These are phyloP conservation scores for Pichia sp. DNA, from an alignment of 1,139 yeast genomes.

Conservation along the genomic window DNA sequence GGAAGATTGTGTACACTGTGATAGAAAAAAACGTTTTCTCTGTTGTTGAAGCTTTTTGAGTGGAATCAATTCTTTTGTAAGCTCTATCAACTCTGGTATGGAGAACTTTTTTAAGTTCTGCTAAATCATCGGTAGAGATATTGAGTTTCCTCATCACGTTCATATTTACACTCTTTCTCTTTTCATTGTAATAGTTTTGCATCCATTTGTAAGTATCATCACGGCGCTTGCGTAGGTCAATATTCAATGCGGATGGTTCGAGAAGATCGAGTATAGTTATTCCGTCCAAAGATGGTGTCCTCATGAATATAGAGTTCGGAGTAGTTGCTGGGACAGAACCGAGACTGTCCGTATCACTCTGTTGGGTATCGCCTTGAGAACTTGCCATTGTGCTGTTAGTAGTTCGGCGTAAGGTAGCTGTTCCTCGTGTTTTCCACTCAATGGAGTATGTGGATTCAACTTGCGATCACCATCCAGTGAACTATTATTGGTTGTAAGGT, in stretches of 20 bases:
- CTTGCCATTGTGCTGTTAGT: too few species aligned
- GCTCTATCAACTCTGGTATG: conserved; percentile 41
- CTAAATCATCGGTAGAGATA: conserved; percentile 25
- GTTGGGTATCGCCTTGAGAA: not conserved
- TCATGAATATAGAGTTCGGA: conserved; percentile 1
- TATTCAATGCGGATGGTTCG: conserved; percentile 28
- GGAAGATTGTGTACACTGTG: conserved; percentile 61
- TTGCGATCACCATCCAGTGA: too few species aligned
- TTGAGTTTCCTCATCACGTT: conserved; percentile 7
- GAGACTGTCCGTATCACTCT: not conserved
- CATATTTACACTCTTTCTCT: conserved; percentile 8
- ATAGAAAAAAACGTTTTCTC: conserved; percentile 80
- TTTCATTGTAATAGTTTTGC: conserved; percentile 15
- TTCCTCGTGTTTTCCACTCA: too few species aligned
- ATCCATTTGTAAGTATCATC: conserved; percentile 18
- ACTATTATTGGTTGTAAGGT: too few species aligned
- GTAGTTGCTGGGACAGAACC: not conserved
- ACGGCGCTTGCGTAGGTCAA: conserved; percentile 25
- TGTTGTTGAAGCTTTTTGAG: conserved; percentile 53
- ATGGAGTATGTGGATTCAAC: too few species aligned
- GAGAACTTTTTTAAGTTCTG: conserved; percentile 26
- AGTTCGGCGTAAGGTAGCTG: too few species aligned
- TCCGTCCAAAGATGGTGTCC: conserved; percentile 23
- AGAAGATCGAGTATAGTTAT: conserved; percentile 31
- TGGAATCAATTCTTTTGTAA: conserved; percentile 47